phyloP scores from a whole-genome alignment of 2,329 filamentous ascomycete species.

The Pseudocercospora eumusae region DNA sequence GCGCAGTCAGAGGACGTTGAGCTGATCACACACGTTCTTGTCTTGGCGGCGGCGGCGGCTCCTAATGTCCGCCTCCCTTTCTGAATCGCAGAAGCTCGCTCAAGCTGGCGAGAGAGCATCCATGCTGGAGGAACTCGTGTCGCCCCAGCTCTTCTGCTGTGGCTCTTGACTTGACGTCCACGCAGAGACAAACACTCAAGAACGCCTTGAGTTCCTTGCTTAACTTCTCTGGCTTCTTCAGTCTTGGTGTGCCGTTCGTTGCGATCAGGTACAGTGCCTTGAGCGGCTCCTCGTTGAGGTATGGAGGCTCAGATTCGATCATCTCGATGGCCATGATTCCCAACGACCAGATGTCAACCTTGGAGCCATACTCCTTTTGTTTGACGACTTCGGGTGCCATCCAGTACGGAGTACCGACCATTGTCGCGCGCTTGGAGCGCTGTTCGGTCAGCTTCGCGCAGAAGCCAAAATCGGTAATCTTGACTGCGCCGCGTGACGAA shows the following conservation, averaged over 20 bases:
- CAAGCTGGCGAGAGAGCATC: constrained; percentile 79
- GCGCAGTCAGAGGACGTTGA: neutral
- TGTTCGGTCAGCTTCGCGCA: constrained; percentile 97
- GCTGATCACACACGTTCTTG: neutral
- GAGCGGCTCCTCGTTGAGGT: constrained; percentile 94
- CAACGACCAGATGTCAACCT: constrained; percentile 98
- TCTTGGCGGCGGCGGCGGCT: neutral
- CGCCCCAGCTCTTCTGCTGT: constrained; percentile 85
- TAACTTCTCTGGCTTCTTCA: constrained; percentile 98
- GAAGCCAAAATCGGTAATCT: constrained; percentile 96
- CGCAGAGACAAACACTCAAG: constrained; percentile 91
- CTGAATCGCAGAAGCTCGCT: constrained; percentile 82
- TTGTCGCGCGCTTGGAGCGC: constrained; percentile 95
- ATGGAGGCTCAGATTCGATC: constrained; percentile 98
- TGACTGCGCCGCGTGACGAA: constrained; percentile 91
- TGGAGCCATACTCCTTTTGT: constrained; percentile 97
- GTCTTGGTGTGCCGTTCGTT: constrained; percentile 90
- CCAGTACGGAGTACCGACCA: constrained; percentile 99
- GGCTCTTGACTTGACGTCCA: constrained; percentile 91
- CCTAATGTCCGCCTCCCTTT: constrained; percentile 63
- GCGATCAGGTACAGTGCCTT: constrained; percentile 97
- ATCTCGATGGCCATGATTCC: constrained; percentile 99
- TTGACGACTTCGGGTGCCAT: constrained; percentile 99
- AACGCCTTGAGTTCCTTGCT: constrained; percentile 98
- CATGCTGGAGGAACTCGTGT: constrained; percentile 92